Conservation (phyloP, 345 rosid genomes). For the Hibiscus syriacus region DNA sequence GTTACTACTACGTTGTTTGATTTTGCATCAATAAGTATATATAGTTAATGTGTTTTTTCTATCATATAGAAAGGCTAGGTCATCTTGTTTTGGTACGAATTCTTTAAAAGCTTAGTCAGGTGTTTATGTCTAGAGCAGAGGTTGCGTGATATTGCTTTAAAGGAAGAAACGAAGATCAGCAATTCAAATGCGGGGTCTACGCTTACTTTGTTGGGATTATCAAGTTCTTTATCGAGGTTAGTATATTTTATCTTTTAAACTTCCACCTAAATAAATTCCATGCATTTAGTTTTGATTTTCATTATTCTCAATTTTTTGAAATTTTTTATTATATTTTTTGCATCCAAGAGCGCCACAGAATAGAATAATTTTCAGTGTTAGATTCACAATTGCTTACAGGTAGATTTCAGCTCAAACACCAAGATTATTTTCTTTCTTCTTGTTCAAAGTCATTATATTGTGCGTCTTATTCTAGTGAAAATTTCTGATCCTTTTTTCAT, state of each 20-base stretch:
- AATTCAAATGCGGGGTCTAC: conserved; percentile 31
- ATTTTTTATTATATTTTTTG: neutral
- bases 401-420: no score
- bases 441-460: neutral
- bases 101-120: neutral
- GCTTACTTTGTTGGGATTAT: conserved; percentile 78
- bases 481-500: conserved; percentile 30
- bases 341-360: no score
- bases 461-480: conserved; percentile 13
- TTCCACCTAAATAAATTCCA: neutral
- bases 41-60: neutral
- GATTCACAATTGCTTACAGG: no score
- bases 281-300: neutral
- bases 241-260: conserved; percentile 6
- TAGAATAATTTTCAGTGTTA: neutral
- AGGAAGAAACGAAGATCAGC: conserved; percentile 63
- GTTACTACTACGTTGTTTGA: neutral
- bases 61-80: neutral
- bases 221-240: conserved; percentile 70
- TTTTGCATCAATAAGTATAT: neutral
- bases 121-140: conserved; percentile 35
- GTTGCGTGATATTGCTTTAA: conserved; percentile 69
- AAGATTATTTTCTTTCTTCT: neutral
- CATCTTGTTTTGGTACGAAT: neutral
- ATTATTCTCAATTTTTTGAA: neutral